Conservation (phyloP, 2,329 filamentous ascomycete species). For the Xylariaceae sp. region DNA sequence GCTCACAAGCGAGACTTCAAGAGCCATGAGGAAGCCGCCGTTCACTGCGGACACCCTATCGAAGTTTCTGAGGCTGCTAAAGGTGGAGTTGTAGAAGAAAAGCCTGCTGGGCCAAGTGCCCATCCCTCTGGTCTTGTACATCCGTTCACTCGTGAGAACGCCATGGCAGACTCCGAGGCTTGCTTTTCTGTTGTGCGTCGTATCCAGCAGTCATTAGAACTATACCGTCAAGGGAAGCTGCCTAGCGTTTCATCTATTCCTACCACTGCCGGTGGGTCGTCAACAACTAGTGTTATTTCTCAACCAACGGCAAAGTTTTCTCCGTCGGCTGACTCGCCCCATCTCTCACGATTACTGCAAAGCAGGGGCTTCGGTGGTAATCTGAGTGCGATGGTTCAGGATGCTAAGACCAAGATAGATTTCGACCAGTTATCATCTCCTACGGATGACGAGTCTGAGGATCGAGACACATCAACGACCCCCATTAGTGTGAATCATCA, state of each 20-base stretch:
- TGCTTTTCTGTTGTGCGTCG: slow-evolving; percentile 56
- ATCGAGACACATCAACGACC: slow-evolving; percentile 52
- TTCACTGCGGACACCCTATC: slow-evolving; percentile 83
- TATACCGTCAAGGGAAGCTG: slow-evolving; percentile 59
- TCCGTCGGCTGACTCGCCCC: slow-evolving; percentile 64
- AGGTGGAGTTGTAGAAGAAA: slow-evolving; percentile 54
- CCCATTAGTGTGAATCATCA: slow-evolving; percentile 48
- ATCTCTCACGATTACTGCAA: slow-evolving; percentile 70
- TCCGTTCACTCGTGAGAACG: slow-evolving; percentile 64
- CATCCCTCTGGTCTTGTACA: slow-evolving; percentile 62
- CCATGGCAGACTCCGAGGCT: slow-evolving; percentile 58
- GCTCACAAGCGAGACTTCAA: slow-evolving; percentile 93
- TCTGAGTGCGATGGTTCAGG: slow-evolving; percentile 61
- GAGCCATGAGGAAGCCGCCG: slow-evolving; percentile 91
- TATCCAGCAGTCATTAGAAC: slow-evolving; percentile 59
- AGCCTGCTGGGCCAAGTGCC: slow-evolving; percentile 32
- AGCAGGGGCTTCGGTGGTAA: slow-evolving; percentile 66
- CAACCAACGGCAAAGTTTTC: slow-evolving; percentile 50
- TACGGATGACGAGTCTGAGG: slow-evolving; percentile 60
- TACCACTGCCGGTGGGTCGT: slow-evolving; percentile 32
- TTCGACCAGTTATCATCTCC: slow-evolving; percentile 56
- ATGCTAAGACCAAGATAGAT: slow-evolving; percentile 62
- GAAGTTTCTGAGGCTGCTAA: slow-evolving; percentile 61
- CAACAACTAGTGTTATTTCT: slow-evolving; percentile 33
- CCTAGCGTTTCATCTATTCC: slow-evolving; percentile 56